Evolutionary conservation across 441 rosid genomes (phyloP), one percentile per base, ranked within the genome.

Genomic region (Gossypium davidsonii): DNA sequence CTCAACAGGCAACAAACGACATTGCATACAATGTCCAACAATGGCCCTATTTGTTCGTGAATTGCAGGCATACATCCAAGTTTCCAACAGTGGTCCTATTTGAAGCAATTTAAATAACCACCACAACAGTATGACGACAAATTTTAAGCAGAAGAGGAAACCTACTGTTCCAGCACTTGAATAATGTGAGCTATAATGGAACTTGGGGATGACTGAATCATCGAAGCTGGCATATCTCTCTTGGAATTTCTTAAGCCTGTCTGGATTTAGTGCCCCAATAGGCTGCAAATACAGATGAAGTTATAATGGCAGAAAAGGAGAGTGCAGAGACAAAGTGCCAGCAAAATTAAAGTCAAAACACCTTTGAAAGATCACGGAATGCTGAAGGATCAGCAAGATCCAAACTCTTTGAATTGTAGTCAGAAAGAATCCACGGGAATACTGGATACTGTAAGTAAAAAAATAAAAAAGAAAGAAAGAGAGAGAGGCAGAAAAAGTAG

Each of bases 101-200:
- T 73, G 48, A 71, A 77, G 61, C 72, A 15, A 66, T 57, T 62
- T 44, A 55, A 57, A 57, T 49, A 70, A 48, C n/a, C 26, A 51
- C 5, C 31, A 68, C 20, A 25, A 26, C 31, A 26, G 46, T 26
- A 28, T 15, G 51, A n/a, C 6, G 46, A 28, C 8, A 25, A 48
- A 48, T 23, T 34, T 44, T 60, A 26, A 48, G 61, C 46, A 60
- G 26, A 72, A 72, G 46, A 17, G 58, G 71, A 71, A 84, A 83
- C 90, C 78, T 86, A 93, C 99, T 51, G 99, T 86, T 83, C 97
- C 98, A 57, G 98, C 94, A 81, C 98, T 93, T 31, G 97, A 96
- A 83, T 96, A 96, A 85, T 96, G 99, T 15, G 98, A 96, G 76
- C 99, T 97, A 81, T 96, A 96, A 79, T 96, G 99, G 74, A 92